A percentile compares a stretch with the other conserved stretches of the same genome.
Evolutionary conservation across 192 early-diverging fungal species (phyloP).

Genomic region (Entomortierella chlamydospora): DNA sequence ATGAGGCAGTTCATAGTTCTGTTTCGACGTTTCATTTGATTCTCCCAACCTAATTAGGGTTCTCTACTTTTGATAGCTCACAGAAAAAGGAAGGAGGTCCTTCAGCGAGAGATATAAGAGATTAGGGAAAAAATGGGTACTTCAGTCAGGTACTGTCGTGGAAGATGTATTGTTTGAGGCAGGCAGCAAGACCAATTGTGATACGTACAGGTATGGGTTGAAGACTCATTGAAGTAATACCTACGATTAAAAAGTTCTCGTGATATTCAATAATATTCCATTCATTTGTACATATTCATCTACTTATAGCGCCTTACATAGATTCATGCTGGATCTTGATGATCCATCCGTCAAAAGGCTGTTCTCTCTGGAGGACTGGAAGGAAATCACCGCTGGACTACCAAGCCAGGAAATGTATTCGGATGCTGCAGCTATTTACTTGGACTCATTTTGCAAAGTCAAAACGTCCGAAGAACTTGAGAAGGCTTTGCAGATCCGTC

Average conservation of each 20-base stretch:
- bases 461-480: background rate
- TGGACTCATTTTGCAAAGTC: background rate
- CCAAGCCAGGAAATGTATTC: background rate
- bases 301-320: background rate
- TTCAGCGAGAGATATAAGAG: background rate
- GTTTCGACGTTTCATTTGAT: background rate
- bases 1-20: background rate
- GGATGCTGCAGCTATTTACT: background rate
- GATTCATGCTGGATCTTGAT: slow-evolving; percentile 1
- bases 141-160: background rate
- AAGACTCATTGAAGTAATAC: background rate
- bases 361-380: background rate
- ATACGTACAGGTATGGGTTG: background rate
- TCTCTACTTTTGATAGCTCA: background rate
- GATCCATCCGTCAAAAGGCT: background rate
- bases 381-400: background rate
- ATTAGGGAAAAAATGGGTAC: background rate
- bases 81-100: background rate
- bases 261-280: too few species aligned
- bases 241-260: background rate
- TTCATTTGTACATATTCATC: background rate
- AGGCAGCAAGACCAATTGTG: background rate
- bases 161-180: background rate
- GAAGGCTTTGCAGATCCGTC: background rate
- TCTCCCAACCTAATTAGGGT: background rate